Base-by-base conservation (phyloP, 768 basidiomycete species). In the Mycena capillaripes region DNA sequence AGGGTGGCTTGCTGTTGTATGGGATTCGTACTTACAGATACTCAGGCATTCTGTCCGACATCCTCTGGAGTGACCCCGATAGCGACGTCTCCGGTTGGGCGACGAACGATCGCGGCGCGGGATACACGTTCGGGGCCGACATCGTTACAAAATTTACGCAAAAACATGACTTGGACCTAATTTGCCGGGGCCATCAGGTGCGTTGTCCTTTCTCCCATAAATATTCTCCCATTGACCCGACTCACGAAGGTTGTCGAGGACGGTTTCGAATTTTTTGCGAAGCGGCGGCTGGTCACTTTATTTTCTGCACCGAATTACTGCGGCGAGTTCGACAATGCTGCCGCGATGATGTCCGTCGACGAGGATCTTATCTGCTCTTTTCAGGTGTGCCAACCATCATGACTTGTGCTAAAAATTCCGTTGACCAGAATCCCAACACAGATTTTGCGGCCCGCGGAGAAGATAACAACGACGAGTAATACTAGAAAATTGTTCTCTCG, bases 291-390 rank as follows among this genome's bases (percentile, higher is more conserved):
- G 77, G 97, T 98, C 86, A 99, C 97, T 21, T 98, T 99, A 82
- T 98, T 97, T 97, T 97, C 95, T 36, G 97, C 97, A 60, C 97
- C 97, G 72, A 95, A 95, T 86, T 95, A 95, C 79, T 95, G 94
- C 77, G 94, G 95, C 73, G 95, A 99, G 85, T 99, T 99, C 79
- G 97, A 99, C 83, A 99, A 99, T 82, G 97, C 97, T 10, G 97
- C 97, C 36, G 97, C 97, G 42, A 98, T 99, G 97, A 99, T 99
- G 97, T 96, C 95, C 78, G 97, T 99, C 48, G 97, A 98, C 78
- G 97, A 98, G 84, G 98, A 97, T 12, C 83, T 99, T 75, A 82
- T 99, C 73, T 98, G 97, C 84, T 98, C 97, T 10, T 98, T 99
- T 94, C 97, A 98, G 85, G 96, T 97, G 21, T 12, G 46, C 12